Evolutionary conservation across 78 protist genomes (phyloP).

Genomic region (Cavenderia fasciculata): DNA sequence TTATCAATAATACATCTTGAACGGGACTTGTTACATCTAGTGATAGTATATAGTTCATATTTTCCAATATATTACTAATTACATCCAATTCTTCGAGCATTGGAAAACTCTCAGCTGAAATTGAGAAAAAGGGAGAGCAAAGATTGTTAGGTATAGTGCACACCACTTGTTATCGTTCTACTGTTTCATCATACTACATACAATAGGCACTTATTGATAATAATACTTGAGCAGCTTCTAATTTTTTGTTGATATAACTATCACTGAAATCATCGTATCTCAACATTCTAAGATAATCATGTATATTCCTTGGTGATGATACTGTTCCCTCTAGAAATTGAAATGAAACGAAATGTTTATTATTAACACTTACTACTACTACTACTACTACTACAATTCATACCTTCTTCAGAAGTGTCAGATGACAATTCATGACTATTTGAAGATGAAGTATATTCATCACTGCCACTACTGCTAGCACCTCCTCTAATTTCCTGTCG

Average conservation of each 20-base stretch:
- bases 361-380: too few species aligned
- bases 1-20: slow-evolving; percentile 20
- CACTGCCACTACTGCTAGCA: slow-evolving; percentile 1
- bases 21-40: slow-evolving; percentile 22
- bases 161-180: neutral
- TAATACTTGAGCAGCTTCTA: slow-evolving; percentile 22
- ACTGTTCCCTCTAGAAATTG: neutral
- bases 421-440: slow-evolving; percentile 48
- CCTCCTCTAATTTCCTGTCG: neutral
- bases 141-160: too few species aligned
- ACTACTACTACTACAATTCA: too few species aligned
- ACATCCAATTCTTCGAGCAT: slow-evolving; percentile 10
- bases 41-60: slow-evolving; percentile 22
- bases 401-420: neutral
- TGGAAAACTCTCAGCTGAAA: slow-evolving; percentile 34
- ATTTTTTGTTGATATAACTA: slow-evolving; percentile 1
- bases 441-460: neutral
- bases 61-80: slow-evolving; percentile 2
- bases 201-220: slow-evolving; percentile 44
- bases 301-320: slow-evolving; percentile 43
- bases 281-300: slow-evolving; percentile 33
- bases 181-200: neutral
- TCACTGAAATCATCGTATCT: slow-evolving; percentile 20
- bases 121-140: neutral
- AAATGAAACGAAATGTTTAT: neutral